These are phyloP conservation scores for Dendrocalamus latiflorus DNA, from an alignment of 202 grass and related monocot genomes.

Conservation along the genomic window DNA sequence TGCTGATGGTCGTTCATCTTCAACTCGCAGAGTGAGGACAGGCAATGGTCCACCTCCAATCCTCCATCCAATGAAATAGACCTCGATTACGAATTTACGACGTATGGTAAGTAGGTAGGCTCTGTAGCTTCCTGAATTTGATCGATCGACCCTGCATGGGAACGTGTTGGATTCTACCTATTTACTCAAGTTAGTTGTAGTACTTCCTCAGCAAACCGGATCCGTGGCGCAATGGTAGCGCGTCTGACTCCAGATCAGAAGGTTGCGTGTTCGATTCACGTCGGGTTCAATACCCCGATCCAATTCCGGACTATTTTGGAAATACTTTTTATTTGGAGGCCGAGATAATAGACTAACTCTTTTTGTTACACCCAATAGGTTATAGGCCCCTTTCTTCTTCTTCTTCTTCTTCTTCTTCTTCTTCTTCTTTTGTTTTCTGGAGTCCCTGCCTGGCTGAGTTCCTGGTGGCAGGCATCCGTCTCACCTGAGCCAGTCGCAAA, in stretches of 20 bases:
- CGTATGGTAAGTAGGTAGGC: too few relatives aligned
- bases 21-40: not conserved
- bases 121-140: not conserved
- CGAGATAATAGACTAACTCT: too few relatives aligned
- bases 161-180: fast-evolving
- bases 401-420: too few relatives aligned
- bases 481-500: too few relatives aligned
- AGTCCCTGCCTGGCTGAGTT: too few relatives aligned
- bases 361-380: too few relatives aligned
- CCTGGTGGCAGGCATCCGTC: too few relatives aligned
- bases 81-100: too few relatives aligned
- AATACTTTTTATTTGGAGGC: not conserved
- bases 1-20: not conserved
- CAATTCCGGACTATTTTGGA: not conserved
- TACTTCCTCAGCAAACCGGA: not conserved
- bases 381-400: too few relatives aligned
- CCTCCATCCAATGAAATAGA: not conserved
- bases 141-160: not conserved
- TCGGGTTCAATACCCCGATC: conserved; percentile 66
- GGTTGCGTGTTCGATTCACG: conserved; percentile 99
- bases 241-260: conserved; percentile 99
- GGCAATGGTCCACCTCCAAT: not conserved
- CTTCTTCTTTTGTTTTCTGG: too few relatives aligned
- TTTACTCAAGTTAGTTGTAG: fast-evolving
- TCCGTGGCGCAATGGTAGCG: conserved; percentile 95